Conservation (phyloP, 2,329 filamentous ascomycete species). For the Anisogramma anomala region DNA sequence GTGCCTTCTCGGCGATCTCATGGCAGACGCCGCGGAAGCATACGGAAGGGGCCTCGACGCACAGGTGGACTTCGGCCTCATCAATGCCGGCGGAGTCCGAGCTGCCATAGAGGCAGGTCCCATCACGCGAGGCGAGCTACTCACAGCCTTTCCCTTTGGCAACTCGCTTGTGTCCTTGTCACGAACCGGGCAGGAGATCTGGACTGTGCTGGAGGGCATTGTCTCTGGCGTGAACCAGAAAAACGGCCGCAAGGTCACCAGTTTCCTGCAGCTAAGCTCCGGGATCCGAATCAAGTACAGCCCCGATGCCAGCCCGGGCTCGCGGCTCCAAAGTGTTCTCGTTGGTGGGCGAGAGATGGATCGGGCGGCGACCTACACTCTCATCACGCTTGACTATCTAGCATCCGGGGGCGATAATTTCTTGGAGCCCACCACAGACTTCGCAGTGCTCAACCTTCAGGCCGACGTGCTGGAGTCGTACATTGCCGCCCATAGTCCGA, state of each 20-base stretch:
- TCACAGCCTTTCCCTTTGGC: conserved; percentile 55
- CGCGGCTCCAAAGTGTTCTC: conserved; percentile 39
- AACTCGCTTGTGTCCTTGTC: conserved; percentile 50
- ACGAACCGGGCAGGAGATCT: conserved; percentile 41
- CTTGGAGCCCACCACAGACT: conserved; percentile 22
- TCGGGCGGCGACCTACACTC: conserved; percentile 34
- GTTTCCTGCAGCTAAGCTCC: conserved; percentile 49
- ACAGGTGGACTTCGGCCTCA: conserved; percentile 43
- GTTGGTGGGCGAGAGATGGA: conserved; percentile 39
- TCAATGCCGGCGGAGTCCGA: conserved; percentile 54
- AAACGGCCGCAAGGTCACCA: conserved; percentile 41
- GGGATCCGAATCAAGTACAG: conserved; percentile 48
- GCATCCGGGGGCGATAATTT: conserved; percentile 54
- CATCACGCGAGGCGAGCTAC: conserved; percentile 51
- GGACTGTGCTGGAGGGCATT: conserved; percentile 47
- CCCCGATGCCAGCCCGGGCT: conserved; percentile 35
- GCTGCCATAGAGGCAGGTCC: conserved; percentile 49
- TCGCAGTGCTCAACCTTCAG: conserved; percentile 35
- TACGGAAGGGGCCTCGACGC: conserved; percentile 32
- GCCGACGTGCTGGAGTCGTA: conserved; percentile 37
- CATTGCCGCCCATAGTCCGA: conserved; percentile 26
- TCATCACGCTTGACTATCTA: conserved; percentile 53
- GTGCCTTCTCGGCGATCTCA: conserved; percentile 45
- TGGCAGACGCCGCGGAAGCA: conserved; percentile 48
- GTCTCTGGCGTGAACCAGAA: conserved; percentile 42